These are phyloP conservation scores for Apiotrichum siamense DNA, from an alignment of 1,284 basidiomycete genomes.

Conservation along the genomic window DNA sequence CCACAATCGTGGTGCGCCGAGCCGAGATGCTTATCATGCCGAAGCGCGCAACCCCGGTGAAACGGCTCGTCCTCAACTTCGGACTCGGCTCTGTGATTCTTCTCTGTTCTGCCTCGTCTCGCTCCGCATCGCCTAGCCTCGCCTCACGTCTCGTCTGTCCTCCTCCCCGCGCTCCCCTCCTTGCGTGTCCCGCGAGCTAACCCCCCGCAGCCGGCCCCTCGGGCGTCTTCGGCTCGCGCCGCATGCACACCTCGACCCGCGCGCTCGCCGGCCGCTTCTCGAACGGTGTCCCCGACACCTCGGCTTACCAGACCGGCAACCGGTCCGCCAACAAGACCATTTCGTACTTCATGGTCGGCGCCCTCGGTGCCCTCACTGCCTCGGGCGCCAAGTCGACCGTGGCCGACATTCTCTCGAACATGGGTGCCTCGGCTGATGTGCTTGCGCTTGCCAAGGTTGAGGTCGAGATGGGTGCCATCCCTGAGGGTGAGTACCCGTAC, in stretches of 20 bases:
- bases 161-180: background rate
- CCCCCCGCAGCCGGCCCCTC: constrained; percentile 46
- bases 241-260: constrained; percentile 53
- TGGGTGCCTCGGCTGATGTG: constrained; percentile 96
- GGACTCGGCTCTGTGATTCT: no score
- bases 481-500: constrained; percentile 71
- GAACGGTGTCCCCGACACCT: constrained; percentile 80
- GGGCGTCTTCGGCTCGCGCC: constrained; percentile 53
- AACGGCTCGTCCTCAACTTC: no score
- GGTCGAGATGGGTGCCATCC: constrained; percentile 82
- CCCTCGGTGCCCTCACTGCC: constrained; percentile 88
- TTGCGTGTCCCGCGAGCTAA: background rate
- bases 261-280: constrained; percentile 41
- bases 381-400: constrained; percentile 91
- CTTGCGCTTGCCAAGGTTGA: constrained; percentile 98
- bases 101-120: no score
- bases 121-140: no score
- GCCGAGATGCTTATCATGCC: no score
- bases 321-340: constrained; percentile 73
- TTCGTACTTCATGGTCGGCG: constrained; percentile 96
- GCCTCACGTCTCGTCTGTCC: no score
- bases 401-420: constrained; percentile 89
- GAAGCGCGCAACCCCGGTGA: no score
- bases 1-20: no score
- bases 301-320: constrained; percentile 66